Evolutionary conservation across 495 filamentous ascomycete genomes (phyloP), one percentile per base, ranked within the genome.

Genomic region (Cladorrhinum samala): DNA sequence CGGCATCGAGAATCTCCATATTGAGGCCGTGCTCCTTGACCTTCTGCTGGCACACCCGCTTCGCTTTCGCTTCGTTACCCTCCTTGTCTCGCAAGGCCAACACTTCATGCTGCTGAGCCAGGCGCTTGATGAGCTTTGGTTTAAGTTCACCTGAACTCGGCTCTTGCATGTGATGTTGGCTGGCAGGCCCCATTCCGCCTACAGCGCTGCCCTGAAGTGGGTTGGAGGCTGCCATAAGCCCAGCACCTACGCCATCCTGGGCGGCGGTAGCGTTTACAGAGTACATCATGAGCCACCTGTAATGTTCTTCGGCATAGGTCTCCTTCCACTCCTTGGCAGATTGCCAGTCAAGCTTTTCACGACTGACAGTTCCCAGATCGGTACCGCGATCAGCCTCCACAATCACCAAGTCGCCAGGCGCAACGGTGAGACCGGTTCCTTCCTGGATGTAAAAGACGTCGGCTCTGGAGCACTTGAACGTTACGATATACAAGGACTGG

Each of bases 1-100:
- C 93, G n/a, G 93, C 93, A 69, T 98, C 93, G 13, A 98, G 80
- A 53, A 98, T 96, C 63, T 98, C 93, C 93, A 98, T 96, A 53
- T 91, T 88, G 9, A 98, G 79, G 39, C 88, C 85, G 70, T 97
- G 91, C 60, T 97, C 93, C 43, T 82, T 84, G 36, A 96, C 94
- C 67, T 98, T 98, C 60, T 92, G 87, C 74, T 95, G 91, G 60
- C 90, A 96, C 41, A 96, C 84, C 20, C 93, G 83, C 72, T 96
- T 96, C 13, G 93, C 93, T 64, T 97, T 98, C 30, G 94, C 94
- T 68, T 98, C 93, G 53, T 91, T 91, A 24, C 91, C 93, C 71
- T 98, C 93, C 66, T 98, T 98, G 48, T 97, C 93, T 48, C 87
- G 82, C 44, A 98, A 75, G 40, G 82, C 83, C 48, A 87, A 74